These are phyloP conservation scores for Zymoseptoria brevis DNA, from an alignment of 2,329 filamentous ascomycete genomes.

Conservation along the genomic window DNA sequence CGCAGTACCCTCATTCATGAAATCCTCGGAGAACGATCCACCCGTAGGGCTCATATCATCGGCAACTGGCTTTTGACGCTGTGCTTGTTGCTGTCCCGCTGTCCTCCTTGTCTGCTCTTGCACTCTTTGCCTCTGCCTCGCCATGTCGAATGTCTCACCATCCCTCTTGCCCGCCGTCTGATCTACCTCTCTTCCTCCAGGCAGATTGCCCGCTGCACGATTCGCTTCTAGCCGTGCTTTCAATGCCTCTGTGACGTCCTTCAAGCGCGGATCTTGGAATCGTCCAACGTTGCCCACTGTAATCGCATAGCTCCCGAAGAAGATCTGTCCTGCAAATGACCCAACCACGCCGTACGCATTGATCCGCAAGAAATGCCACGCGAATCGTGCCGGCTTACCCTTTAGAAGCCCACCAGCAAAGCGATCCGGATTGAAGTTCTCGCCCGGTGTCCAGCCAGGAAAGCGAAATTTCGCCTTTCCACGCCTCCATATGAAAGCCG, in stretches of 20 bases:
- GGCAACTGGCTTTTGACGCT: conserved; percentile 7
- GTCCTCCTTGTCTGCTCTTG: conserved; percentile 12
- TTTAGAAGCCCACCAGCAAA: conserved; percentile 21
- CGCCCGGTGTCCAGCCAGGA: conserved; percentile 35
- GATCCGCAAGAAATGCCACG: conserved; percentile 27
- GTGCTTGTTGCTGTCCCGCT: neutral
- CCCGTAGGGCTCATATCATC: conserved; percentile 38
- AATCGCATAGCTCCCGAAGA: conserved; percentile 27
- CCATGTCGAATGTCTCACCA: conserved; percentile 25
- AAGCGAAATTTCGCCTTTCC: conserved; percentile 32
- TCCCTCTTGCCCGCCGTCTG: conserved; percentile 16
- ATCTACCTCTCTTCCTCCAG: conserved; percentile 13
- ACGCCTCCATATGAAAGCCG: conserved; percentile 28
- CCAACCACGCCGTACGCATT: conserved; percentile 26
- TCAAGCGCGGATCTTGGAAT: conserved; percentile 34
- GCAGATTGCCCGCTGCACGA: conserved; percentile 14
- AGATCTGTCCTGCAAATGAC: conserved; percentile 26
- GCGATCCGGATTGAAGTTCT: conserved; percentile 33
- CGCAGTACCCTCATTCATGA: conserved; percentile 21
- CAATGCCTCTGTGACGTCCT: conserved; percentile 32
- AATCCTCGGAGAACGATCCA: conserved; percentile 26
- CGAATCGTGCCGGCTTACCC: conserved; percentile 28
- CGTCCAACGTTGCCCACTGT: conserved; percentile 29
- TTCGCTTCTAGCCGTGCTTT: conserved; percentile 18
- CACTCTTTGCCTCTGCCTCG: conserved; percentile 21